Evolutionary conservation across 768 basidiomycete species (phyloP).

Genomic region (Ephemerocybe angulata): DNA sequence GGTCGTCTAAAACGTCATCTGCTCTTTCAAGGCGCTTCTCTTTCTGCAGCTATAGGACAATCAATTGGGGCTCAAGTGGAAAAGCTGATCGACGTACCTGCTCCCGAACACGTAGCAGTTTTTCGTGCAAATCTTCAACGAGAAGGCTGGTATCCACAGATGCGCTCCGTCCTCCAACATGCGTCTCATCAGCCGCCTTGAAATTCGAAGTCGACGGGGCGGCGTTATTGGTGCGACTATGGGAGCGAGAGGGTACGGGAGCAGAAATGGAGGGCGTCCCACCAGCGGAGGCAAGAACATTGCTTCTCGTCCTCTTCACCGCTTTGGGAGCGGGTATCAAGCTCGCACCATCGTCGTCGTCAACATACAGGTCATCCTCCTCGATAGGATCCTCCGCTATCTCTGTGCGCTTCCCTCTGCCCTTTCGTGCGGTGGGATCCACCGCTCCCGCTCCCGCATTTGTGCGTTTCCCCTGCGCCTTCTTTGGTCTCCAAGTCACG

Average conservation of each 20-base stretch:
- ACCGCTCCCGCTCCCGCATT: not conserved
- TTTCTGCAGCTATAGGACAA: not conserved
- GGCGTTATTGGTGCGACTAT: too few relatives aligned
- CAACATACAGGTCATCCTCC: constrained; percentile 6
- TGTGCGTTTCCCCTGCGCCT: not conserved
- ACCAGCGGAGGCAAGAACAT: not conserved
- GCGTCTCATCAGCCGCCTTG: too few relatives aligned
- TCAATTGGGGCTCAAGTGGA: not conserved
- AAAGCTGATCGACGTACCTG: not conserved
- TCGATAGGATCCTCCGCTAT: constrained; percentile 6
- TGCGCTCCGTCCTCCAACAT: too few relatives aligned
- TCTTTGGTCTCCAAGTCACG: constrained; percentile 1
- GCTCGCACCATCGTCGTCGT: not conserved
- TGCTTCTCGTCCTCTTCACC: too few relatives aligned
- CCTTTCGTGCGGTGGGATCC: not conserved
- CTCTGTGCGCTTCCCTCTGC: constrained; percentile 3
- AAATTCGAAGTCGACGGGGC: too few relatives aligned
- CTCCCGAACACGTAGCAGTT: too few relatives aligned
- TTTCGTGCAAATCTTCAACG: too few relatives aligned
- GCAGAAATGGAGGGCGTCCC: not conserved
- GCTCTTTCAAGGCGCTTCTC: not conserved
- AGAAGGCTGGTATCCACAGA: too few relatives aligned
- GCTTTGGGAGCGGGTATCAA: too few relatives aligned
- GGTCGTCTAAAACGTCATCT: not conserved
- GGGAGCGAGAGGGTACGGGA: not conserved